Conservation (phyloP, 768 basidiomycete species). For the Tylopilus felleus region DNA sequence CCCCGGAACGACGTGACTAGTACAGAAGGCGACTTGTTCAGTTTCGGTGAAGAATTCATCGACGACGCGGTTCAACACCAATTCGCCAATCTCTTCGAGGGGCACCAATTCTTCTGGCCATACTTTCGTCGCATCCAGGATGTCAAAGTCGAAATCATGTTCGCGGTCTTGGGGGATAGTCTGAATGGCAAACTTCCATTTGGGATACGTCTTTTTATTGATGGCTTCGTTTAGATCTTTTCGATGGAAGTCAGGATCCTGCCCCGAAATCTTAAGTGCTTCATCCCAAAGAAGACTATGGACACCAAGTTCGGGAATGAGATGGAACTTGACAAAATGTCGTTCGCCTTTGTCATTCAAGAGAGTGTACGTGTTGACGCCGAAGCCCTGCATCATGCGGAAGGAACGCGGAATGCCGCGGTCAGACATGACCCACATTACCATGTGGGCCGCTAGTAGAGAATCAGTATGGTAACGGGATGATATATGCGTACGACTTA, state of each 20-base stretch:
- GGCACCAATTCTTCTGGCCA: constrained; percentile 84
- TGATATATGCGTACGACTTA: constrained; percentile 19
- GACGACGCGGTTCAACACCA: constrained; percentile 59
- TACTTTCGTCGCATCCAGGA: constrained; percentile 83
- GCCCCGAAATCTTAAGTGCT: constrained; percentile 74
- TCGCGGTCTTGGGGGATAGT: constrained; percentile 66
- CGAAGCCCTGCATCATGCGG: constrained; percentile 88
- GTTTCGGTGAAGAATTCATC: constrained; percentile 84
- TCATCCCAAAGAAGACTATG: constrained; percentile 90
- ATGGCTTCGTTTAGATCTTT: constrained; percentile 87
- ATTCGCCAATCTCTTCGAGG: constrained; percentile 70
- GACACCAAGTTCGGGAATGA: constrained; percentile 75
- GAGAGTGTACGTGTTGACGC: constrained; percentile 82
- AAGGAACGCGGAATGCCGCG: constrained; percentile 80
- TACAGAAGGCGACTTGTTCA: constrained; percentile 90
- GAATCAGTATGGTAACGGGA: constrained; percentile 12
- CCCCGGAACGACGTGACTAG: constrained; percentile 54
- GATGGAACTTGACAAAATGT: constrained; percentile 88
- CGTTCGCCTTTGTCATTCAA: constrained; percentile 63
- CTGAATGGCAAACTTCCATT: constrained; percentile 72
- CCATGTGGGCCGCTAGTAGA: constrained; percentile 59
- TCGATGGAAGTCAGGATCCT: constrained; percentile 90
- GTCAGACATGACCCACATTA: constrained; percentile 86
- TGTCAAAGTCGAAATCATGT: constrained; percentile 83
- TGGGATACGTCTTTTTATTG: constrained; percentile 61